These are phyloP conservation scores for Sesbania bispinosa DNA, from an alignment of 306 rosid genomes.

Conservation along the genomic window DNA sequence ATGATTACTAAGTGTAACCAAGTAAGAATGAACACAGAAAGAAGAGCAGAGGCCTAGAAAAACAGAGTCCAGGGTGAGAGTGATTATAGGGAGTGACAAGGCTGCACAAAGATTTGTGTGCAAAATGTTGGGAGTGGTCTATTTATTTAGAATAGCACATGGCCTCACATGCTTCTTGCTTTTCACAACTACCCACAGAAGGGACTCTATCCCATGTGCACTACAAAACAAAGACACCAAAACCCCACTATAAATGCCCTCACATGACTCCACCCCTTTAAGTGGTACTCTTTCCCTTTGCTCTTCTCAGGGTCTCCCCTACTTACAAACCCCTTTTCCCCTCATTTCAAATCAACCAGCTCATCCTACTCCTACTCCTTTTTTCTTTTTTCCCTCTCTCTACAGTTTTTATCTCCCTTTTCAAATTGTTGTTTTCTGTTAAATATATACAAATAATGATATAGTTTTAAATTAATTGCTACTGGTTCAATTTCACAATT, in stretches of 20 bases:
- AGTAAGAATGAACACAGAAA: not conserved
- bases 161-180: conserved; percentile 69
- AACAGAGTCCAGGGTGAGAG: conserved; percentile 5
- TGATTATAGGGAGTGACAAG: not conserved
- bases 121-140: conserved; percentile 34
- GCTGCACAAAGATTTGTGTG: conserved; percentile 23
- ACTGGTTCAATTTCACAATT: not conserved
- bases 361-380: conserved; percentile 31
- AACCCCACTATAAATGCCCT: conserved; percentile 68
- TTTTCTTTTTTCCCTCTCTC: not conserved
- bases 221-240: conserved; percentile 47
- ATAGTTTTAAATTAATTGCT: not conserved
- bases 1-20: not conserved
- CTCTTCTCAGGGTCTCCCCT: conserved; percentile 32
- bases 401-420: not conserved
- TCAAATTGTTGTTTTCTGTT: not conserved
- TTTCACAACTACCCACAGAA: conserved; percentile 36
- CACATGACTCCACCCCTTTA: conserved; percentile 54
- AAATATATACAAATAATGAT: too few species aligned
- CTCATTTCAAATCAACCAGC: conserved; percentile 60
- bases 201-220: conserved; percentile 65
- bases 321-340: not conserved
- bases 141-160: conserved; percentile 64
- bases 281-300: conserved; percentile 36
- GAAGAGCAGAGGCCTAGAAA: not conserved